Evolutionary conservation across 345 rosid genomes (phyloP).

Genomic region (Trapa bicornis): DNA sequence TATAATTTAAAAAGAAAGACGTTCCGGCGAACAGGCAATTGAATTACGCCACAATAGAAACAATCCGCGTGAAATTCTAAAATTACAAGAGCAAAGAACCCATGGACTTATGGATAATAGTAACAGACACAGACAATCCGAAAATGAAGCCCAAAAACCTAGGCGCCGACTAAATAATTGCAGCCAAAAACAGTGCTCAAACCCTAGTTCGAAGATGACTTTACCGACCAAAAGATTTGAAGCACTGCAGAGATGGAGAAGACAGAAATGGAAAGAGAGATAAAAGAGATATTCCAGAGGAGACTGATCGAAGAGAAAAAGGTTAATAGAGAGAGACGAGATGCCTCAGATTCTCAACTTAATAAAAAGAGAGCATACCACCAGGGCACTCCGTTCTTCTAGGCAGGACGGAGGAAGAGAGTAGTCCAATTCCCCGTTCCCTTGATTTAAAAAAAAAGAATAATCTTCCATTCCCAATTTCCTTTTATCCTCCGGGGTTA

Average conservation of each 20-base stretch:
- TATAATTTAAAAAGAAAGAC: too few relatives aligned
- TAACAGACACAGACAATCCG: neutral
- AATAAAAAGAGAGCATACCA: neutral
- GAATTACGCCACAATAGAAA: neutral
- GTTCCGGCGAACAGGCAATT: neutral
- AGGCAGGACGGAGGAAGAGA: too few relatives aligned
- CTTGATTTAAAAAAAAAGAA: too few relatives aligned
- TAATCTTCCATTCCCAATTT: too few relatives aligned
- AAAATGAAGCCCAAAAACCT: neutral
- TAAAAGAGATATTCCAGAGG: constrained; percentile 1
- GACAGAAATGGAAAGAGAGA: neutral
- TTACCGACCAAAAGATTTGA: neutral
- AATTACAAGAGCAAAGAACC: neutral
- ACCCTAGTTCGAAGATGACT: constrained; percentile 3
- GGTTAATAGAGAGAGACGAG: neutral
- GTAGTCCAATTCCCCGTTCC: neutral
- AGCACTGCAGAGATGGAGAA: neutral
- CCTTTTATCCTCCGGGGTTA: too few relatives aligned
- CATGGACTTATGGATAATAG: neutral
- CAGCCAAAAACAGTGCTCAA: neutral
- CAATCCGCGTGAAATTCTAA: neutral
- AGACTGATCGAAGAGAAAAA: neutral
- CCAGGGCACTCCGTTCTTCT: neutral
- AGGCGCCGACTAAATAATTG: neutral
- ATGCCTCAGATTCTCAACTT: neutral